Evolutionary conservation across 306 rosid genomes (phyloP).

Genomic region (Vigna trinervia): DNA sequence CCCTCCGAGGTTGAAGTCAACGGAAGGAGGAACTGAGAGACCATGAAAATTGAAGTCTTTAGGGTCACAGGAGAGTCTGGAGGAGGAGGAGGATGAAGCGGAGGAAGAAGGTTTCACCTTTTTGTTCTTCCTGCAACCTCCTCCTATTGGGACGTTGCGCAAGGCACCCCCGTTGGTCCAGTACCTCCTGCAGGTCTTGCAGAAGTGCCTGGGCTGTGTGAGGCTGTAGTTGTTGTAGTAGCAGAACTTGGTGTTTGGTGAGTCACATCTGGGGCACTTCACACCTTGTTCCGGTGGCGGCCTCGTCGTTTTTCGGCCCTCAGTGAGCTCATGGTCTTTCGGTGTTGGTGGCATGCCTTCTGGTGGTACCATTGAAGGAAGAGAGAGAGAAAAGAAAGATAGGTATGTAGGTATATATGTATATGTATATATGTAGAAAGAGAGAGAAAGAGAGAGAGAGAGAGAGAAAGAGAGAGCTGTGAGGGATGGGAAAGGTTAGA

Average conservation of each 20-base stretch:
- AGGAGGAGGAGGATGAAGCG: conserved; percentile 43
- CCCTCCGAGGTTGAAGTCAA: conserved; percentile 68
- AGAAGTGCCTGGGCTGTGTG: conserved; percentile 84
- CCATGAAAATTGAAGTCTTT: conserved; percentile 33
- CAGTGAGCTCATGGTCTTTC: conserved; percentile 44
- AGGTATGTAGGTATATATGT: no score
- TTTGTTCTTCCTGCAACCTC: conserved; percentile 84
- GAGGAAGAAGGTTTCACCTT: conserved; percentile 59
- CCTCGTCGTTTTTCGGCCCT: conserved; percentile 44
- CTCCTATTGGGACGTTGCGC: conserved; percentile 83
- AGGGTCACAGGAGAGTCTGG: conserved; percentile 53
- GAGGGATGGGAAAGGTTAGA: neutral
- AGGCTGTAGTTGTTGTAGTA: conserved; percentile 91
- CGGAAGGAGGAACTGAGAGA: conserved; percentile 40
- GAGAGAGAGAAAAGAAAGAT: neutral
- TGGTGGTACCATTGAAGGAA: conserved; percentile 47
- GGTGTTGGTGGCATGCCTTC: conserved; percentile 38
- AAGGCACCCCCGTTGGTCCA: conserved; percentile 90
- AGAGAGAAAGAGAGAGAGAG: neutral
- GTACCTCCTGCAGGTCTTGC: conserved; percentile 84
- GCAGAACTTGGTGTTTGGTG: conserved; percentile 86
- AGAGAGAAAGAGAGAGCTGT: neutral
- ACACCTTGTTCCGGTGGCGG: conserved; percentile 53
- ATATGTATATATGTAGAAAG: neutral
- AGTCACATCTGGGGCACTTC: conserved; percentile 82